phyloP scores from a whole-genome alignment of 805 yeast genomes.

The Sugiyamaella mastotermitis region DNA sequence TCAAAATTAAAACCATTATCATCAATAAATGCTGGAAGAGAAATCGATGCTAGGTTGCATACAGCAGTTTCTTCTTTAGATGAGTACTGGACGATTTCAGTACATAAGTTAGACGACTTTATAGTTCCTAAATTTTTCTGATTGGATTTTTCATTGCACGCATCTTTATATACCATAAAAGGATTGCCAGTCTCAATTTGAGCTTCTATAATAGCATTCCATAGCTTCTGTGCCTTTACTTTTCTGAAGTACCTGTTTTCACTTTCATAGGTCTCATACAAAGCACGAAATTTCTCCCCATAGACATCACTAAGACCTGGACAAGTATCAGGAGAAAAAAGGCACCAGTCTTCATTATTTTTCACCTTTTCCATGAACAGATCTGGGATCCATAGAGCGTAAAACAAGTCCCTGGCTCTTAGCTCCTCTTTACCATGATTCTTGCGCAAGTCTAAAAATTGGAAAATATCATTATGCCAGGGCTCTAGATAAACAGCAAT shows the following conservation, averaged over 20 bases:
- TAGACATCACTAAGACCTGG: slow-evolving; percentile 75
- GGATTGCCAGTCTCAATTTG: slow-evolving; percentile 96
- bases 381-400: slow-evolving; percentile 92
- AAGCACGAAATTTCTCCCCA: slow-evolving; percentile 68
- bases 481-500: slow-evolving; percentile 90
- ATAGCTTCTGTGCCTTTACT: slow-evolving; percentile 75
- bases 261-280: slow-evolving; percentile 64
- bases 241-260: slow-evolving; percentile 53
- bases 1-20: slow-evolving; percentile 50
- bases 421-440: slow-evolving; percentile 92
- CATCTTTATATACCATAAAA: slow-evolving; percentile 86
- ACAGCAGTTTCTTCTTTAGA: slow-evolving; percentile 86
- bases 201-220: slow-evolving; percentile 79
- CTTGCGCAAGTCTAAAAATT: slow-evolving; percentile 74
- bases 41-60: slow-evolving; percentile 88
- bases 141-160: slow-evolving; percentile 81
- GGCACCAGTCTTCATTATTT: slow-evolving; percentile 68
- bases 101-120: slow-evolving; percentile 86
- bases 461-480: slow-evolving; percentile 89
- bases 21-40: slow-evolving; percentile 62
- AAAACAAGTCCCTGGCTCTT: slow-evolving; percentile 86
- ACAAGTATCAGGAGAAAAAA: slow-evolving; percentile 80
- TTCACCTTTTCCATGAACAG: slow-evolving; percentile 85
- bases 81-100: slow-evolving; percentile 87
- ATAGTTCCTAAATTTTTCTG: slow-evolving; percentile 86